Evolutionary conservation across 179 eudicot genomes (phyloP).

Genomic region (Nepenthes alata): DNA sequence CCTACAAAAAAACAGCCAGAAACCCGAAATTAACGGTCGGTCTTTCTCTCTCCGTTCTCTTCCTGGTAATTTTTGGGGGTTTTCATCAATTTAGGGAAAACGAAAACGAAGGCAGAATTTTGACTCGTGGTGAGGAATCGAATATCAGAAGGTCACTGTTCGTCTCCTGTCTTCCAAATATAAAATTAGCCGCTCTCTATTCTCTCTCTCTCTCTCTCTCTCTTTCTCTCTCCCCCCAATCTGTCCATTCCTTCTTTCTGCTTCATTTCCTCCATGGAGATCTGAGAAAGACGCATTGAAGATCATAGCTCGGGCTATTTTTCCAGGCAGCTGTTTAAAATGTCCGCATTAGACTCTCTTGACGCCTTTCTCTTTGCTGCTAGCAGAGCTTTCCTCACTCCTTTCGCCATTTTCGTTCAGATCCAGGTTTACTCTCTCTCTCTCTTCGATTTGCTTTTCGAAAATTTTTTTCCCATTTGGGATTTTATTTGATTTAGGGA

Average conservation of each 20-base stretch:
- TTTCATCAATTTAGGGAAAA: too few species aligned
- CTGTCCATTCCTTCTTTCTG: background rate
- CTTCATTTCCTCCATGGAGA: conserved; percentile 24
- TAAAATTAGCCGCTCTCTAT: conserved; percentile 25
- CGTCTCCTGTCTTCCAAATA: conserved; percentile 6
- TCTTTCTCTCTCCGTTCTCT: too few species aligned
- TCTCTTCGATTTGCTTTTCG: background rate
- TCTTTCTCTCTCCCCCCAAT: background rate
- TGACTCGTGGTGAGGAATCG: background rate
- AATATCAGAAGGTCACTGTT: background rate
- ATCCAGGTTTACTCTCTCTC: conserved; percentile 51
- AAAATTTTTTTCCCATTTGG: background rate
- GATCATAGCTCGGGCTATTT: background rate
- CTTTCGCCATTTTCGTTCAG: conserved; percentile 52
- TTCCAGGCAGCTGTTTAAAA: conserved; percentile 3
- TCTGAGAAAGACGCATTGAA: conserved; percentile 22
- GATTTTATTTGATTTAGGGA: background rate
- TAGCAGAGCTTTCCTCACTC: conserved; percentile 39
- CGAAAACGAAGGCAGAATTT: too few species aligned
- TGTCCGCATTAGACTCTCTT: conserved; percentile 35
- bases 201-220: conserved; percentile 12
- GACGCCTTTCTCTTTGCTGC: conserved; percentile 48
- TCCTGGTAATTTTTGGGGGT: too few species aligned
- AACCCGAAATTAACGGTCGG: too few species aligned
- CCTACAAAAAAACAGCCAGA: too few species aligned